phyloP scores from a whole-genome alignment of 169 alveolate genomes.

The Amoebophrya sp. region DNA sequence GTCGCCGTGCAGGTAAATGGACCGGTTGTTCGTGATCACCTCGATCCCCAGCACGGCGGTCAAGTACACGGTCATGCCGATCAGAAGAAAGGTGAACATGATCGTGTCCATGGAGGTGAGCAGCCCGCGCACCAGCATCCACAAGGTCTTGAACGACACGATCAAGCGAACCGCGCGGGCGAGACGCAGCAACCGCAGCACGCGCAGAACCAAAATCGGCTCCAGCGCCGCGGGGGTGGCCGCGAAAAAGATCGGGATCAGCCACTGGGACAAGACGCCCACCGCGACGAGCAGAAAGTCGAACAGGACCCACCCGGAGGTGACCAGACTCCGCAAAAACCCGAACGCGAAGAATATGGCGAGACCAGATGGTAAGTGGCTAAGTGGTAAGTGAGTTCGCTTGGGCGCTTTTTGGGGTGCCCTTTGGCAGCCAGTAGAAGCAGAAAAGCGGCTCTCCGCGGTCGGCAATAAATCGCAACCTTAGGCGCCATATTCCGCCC shows the following conservation, averaged over 20 bases:
- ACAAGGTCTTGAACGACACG: neutral
- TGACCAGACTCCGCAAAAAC: neutral
- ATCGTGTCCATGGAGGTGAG: neutral
- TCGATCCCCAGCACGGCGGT: neutral
- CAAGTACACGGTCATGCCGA: neutral
- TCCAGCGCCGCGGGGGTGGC: neutral
- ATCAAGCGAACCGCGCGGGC: slow-evolving; percentile 10
- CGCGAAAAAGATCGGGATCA: neutral
- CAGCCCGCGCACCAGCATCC: slow-evolving; percentile 16
- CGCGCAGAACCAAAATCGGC: slow-evolving; percentile 12
- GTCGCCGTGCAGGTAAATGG: too few relatives aligned
- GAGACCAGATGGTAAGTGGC: too few relatives aligned
- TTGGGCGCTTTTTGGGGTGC: too few relatives aligned
- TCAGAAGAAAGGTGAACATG: neutral
- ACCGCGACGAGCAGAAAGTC: neutral
- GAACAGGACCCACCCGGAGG: neutral
- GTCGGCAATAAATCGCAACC: too few relatives aligned
- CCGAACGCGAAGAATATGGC: neutral
- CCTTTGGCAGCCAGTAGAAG: too few relatives aligned
- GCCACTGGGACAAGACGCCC: neutral
- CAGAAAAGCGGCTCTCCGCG: too few relatives aligned
- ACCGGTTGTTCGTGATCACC: neutral
- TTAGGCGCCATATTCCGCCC: too few relatives aligned
- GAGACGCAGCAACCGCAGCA: neutral
- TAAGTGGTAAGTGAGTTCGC: too few relatives aligned